These are phyloP conservation scores for Oryza officinalis DNA, from an alignment of 176 grass and related monocot species.

Conservation along the genomic window DNA sequence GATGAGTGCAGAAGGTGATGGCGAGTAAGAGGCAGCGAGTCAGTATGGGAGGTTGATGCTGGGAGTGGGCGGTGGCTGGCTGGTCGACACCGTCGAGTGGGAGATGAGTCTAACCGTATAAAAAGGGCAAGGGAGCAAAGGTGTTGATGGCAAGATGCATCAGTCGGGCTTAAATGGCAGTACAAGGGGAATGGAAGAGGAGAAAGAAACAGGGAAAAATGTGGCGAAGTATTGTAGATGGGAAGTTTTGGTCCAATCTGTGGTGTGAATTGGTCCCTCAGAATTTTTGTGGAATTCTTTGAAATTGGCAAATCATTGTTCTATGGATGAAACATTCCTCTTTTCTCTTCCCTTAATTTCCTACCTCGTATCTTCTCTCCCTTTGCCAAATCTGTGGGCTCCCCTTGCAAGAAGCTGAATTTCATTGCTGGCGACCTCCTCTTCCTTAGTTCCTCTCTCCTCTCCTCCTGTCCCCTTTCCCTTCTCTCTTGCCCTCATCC, in stretches of 20 bases:
- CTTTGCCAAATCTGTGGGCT: not conserved
- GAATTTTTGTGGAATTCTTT: not conserved
- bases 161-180: not conserved
- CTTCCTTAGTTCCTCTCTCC: not conserved
- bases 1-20: too few species aligned
- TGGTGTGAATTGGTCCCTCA: not conserved
- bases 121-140: too few species aligned
- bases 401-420: not conserved
- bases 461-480: not conserved
- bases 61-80: too few species aligned
- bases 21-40: too few species aligned
- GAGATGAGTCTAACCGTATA: too few species aligned
- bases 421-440: not conserved
- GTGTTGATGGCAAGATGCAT: too few species aligned
- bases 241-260: not conserved
- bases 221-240: not conserved
- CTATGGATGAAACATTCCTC: not conserved
- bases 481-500: too few species aligned
- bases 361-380: not conserved
- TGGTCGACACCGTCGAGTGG: too few species aligned
- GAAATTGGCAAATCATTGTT: not conserved
- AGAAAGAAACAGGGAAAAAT: not conserved
- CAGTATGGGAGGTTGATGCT: too few species aligned
- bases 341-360: not conserved
- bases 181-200: not conserved